Evolutionary conservation across 768 basidiomycete genomes (phyloP).

Genomic region (Gymnopilus junonius): DNA sequence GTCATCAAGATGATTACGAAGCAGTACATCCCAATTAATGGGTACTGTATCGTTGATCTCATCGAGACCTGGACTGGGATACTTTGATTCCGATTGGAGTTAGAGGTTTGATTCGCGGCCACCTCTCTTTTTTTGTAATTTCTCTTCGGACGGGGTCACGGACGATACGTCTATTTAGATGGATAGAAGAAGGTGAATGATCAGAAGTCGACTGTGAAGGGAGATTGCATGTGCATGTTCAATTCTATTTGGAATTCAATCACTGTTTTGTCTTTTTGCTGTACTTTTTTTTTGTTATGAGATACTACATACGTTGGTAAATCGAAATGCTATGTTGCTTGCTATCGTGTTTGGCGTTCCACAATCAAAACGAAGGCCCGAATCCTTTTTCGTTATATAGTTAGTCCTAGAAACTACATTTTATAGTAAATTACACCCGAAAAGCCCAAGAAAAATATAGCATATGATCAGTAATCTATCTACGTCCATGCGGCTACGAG

Average conservation of each 20-base stretch:
- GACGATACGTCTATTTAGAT: neutral
- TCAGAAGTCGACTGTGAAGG: too few relatives aligned
- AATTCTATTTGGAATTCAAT: neutral
- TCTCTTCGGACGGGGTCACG: neutral
- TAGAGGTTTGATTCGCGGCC: too few relatives aligned
- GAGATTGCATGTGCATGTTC: neutral
- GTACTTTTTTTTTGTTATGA: neutral
- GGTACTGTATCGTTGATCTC: slow-evolving; percentile 85
- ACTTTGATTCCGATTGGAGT: slow-evolving; percentile 24
- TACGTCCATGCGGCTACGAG: neutral
- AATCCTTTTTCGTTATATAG: too few relatives aligned
- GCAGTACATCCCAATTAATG: slow-evolving; percentile 92
- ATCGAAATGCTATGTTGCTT: neutral
- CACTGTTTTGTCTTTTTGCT: neutral
- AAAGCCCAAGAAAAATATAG: neutral
- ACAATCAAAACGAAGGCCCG: too few relatives aligned
- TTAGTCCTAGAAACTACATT: neutral
- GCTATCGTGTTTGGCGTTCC: too few relatives aligned
- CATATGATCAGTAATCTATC: neutral
- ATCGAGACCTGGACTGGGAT: slow-evolving; percentile 80
- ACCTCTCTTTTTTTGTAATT: neutral
- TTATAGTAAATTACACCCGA: neutral
- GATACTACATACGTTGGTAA: neutral
- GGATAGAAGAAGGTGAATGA: neutral
- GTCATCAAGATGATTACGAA: slow-evolving; percentile 96